These are phyloP conservation scores for Phalaenopsis aphrodite DNA, from an alignment of 106 monocot species.

Conservation along the genomic window DNA sequence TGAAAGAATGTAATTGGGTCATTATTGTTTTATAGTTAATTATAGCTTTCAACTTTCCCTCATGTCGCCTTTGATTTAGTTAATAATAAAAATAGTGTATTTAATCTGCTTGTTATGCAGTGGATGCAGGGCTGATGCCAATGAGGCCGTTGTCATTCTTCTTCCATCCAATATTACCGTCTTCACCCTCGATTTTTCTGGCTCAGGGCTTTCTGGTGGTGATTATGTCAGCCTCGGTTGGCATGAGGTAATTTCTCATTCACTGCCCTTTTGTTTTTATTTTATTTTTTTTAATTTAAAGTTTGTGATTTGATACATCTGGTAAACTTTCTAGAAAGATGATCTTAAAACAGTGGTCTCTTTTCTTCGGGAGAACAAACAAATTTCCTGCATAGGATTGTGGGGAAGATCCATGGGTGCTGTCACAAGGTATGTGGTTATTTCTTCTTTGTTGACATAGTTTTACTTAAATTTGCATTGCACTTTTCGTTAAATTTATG, in stretches of 20 bases:
- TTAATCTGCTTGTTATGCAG: conserved; percentile 19
- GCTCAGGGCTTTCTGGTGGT: conserved; percentile 68
- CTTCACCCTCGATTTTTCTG: conserved; percentile 73
- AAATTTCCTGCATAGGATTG: conserved; percentile 84
- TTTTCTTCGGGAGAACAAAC: conserved; percentile 63
- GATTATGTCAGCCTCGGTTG: conserved; percentile 80
- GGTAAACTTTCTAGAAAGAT: conserved; percentile 52
- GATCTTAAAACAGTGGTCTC: conserved; percentile 79
- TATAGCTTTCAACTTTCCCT: background rate
- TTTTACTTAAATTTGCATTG: background rate
- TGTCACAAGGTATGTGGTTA: conserved; percentile 67
- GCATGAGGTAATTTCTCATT: conserved; percentile 47
- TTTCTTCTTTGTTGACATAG: background rate
- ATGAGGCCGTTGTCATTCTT: conserved; percentile 63
- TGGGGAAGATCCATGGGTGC: conserved; percentile 99
- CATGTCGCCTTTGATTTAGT: background rate
- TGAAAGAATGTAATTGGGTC: background rate
- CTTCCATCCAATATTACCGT: conserved; percentile 77
- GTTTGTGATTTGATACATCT: background rate
- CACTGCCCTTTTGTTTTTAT: background rate
- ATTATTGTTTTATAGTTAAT: background rate
- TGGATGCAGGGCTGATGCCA: conserved; percentile 78
- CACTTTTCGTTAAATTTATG: background rate
- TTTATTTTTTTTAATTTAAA: background rate
- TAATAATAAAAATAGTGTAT: background rate